Evolutionary conservation across 306 rosid species (phyloP).

Genomic region (Dalbergia oliveri): DNA sequence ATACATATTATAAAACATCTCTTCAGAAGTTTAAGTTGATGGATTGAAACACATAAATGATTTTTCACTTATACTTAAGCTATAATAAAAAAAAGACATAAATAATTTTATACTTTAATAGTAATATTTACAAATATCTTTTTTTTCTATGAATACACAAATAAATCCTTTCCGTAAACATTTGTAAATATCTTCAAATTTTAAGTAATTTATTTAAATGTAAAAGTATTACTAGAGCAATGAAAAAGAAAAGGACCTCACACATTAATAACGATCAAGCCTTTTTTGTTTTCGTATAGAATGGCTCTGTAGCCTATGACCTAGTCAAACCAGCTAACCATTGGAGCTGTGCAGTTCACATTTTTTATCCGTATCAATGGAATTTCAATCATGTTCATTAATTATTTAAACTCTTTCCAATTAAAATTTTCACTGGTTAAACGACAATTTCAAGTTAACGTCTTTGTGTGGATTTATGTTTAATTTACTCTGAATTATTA

Average conservation of each 20-base stretch:
- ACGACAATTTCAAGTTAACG: background rate
- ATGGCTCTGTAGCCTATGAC: constrained; percentile 47
- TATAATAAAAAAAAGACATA: no score
- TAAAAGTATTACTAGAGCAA: constrained; percentile 17
- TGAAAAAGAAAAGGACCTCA: constrained; percentile 51
- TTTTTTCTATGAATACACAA: background rate
- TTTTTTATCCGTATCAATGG: background rate
- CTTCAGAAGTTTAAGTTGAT: no score
- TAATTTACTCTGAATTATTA: background rate
- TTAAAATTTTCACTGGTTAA: background rate
- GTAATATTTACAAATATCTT: no score
- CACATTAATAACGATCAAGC: constrained; percentile 40
- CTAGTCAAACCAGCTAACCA: constrained; percentile 45
- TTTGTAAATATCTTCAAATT: background rate
- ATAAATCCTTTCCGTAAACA: background rate
- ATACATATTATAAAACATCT: no score
- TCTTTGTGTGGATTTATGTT: background rate
- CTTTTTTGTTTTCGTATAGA: constrained; percentile 43
- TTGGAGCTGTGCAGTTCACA: constrained; percentile 18
- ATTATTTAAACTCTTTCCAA: background rate
- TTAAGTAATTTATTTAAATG: background rate
- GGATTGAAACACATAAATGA: no score
- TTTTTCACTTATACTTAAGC: no score
- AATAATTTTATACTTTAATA: no score
- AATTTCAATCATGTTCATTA: background rate